phyloP scores from a whole-genome alignment of 805 yeast species.

The Candida boleticola region DNA sequence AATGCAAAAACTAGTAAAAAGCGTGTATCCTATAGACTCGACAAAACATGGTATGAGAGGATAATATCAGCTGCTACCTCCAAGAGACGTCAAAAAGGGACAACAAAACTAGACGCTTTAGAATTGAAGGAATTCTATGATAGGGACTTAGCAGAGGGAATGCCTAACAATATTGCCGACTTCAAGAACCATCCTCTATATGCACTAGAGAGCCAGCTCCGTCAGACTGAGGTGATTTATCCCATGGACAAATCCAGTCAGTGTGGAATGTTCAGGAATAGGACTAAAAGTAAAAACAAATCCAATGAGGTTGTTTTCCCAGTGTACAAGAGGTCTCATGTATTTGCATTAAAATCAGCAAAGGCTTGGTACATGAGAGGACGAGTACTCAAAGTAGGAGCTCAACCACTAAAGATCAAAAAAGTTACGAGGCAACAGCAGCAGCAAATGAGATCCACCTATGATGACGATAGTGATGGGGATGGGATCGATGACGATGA shows the following conservation, averaged over 20 bases:
- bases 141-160: constrained; percentile 72
- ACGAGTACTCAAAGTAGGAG: constrained; percentile 68
- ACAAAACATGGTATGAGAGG: constrained; percentile 57
- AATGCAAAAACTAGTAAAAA: constrained; percentile 76
- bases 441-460: not conserved
- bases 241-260: constrained; percentile 53
- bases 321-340: constrained; percentile 68
- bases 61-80: constrained; percentile 37
- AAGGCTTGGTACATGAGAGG: constrained; percentile 88
- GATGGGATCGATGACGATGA: constrained; percentile 47
- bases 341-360: constrained; percentile 64
- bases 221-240: constrained; percentile 66
- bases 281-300: constrained; percentile 28
- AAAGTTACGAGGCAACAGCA: constrained; percentile 11
- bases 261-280: constrained; percentile 69
- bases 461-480: not conserved
- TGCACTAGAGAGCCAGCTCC: constrained; percentile 73
- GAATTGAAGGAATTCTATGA: constrained; percentile 63
- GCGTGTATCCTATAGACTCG: constrained; percentile 57
- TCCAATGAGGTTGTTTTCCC: constrained; percentile 36
- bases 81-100: constrained; percentile 13
- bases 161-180: constrained; percentile 82
- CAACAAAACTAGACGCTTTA: constrained; percentile 42
- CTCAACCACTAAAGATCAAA: constrained; percentile 55
- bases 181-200: constrained; percentile 85